Conservation (phyloP, 768 basidiomycete species). For the Tulasnella sp. region DNA sequence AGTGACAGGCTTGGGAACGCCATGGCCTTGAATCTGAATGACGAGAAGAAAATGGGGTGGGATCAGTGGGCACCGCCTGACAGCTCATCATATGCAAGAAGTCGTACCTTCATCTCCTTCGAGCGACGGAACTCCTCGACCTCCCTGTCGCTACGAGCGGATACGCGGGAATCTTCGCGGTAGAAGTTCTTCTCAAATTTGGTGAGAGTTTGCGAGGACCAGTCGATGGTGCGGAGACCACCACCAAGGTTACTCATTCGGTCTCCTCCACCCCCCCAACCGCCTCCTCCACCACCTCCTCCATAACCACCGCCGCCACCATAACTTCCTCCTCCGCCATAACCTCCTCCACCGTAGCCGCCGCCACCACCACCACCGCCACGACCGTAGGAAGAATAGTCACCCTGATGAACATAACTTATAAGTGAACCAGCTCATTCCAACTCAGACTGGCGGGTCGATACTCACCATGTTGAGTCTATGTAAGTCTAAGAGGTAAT, state of each 20-base stretch:
- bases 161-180: conserved; percentile 81
- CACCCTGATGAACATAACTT: neutral
- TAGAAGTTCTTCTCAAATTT: conserved; percentile 99
- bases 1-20: conserved; percentile 83
- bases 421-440: conserved; percentile 12
- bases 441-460: neutral
- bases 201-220: conserved; percentile 66
- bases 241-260: conserved; percentile 79
- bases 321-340: conserved; percentile 37
- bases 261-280: conserved; percentile 53
- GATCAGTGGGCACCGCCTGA: conserved; percentile 17
- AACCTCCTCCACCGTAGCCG: conserved; percentile 42
- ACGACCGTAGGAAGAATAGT: conserved; percentile 27
- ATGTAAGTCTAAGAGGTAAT: conserved; percentile 20
- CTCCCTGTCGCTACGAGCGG: conserved; percentile 73
- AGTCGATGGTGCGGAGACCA: conserved; percentile 79
- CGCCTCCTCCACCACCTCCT: conserved; percentile 55
- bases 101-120: conserved; percentile 81
- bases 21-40: conserved; percentile 77
- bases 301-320: conserved; percentile 49
- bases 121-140: conserved; percentile 77
- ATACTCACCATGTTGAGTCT: conserved; percentile 25
- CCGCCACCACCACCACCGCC: conserved; percentile 40
- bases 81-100: neutral
- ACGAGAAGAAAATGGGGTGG: conserved; percentile 3